Conservation (phyloP, 129 eudicot genomes). For the Scalesia atractyloides region DNA sequence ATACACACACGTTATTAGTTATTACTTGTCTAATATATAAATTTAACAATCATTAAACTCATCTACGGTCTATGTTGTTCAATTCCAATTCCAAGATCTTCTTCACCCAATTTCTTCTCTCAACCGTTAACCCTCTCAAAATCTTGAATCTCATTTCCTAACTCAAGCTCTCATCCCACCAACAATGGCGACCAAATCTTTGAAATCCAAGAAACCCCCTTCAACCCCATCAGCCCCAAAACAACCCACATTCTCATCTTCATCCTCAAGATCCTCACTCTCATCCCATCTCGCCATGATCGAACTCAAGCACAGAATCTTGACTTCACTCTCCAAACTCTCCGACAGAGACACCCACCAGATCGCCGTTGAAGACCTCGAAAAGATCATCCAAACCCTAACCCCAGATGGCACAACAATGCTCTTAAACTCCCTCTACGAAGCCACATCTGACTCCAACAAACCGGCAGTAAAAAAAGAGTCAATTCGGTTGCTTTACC, state of each 20-base stretch:
- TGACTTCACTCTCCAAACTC: slow-evolving; percentile 74
- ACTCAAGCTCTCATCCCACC: slow-evolving; percentile 12
- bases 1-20: not conserved
- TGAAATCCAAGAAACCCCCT: slow-evolving; percentile 39
- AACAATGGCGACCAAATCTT: slow-evolving; percentile 37
- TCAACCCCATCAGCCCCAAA: slow-evolving; percentile 35
- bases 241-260: slow-evolving; percentile 3
- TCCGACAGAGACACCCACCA: slow-evolving; percentile 96
- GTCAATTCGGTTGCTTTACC: slow-evolving; percentile 65
- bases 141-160: slow-evolving; percentile 11
- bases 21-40: not conserved
- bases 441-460: slow-evolving; percentile 47
- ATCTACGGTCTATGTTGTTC: slow-evolving; percentile 12
- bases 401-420: slow-evolving; percentile 73
- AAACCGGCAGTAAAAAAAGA: slow-evolving; percentile 88
- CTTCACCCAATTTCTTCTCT: not conserved
- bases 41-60: not conserved
- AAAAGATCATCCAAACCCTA: slow-evolving; percentile 70
- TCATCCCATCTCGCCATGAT: slow-evolving; percentile 87
- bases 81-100: slow-evolving; percentile 14
- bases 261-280: slow-evolving; percentile 43
- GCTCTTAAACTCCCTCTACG: slow-evolving; percentile 87
- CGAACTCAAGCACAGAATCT: slow-evolving; percentile 77
- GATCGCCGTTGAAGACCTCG: slow-evolving; percentile 93
- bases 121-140: slow-evolving; percentile 1